Base-by-base conservation (phyloP, 1,284 basidiomycete species). In the Moesziomyces sp. region DNA sequence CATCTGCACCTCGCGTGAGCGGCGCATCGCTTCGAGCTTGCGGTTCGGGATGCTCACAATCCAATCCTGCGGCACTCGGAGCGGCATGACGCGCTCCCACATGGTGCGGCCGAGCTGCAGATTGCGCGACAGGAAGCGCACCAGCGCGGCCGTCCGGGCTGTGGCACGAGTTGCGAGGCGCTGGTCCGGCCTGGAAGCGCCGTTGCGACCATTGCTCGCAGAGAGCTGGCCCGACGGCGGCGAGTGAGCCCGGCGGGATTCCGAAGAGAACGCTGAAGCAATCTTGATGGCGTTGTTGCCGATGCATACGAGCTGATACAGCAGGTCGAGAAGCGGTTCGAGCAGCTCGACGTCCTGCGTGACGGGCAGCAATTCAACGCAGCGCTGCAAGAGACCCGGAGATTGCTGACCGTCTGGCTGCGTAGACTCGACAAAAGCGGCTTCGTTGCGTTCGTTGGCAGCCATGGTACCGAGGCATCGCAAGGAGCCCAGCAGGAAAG, bases 271-370 rank as follows among this genome's bases (percentile, higher is more conserved):
- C 3, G 61, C 49, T 13, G 64, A 54, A 13, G 70, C 73, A 21
- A 80, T 59, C 40, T 59, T 53, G 44, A 82, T 62, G 23, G 69
- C 79, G 42, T 82, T 82, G 56, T 77, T 77, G 33, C 72, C 76
- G 21, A 77, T 76, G 50, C 71, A 64, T 33, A 75, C 60, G 5
- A 81, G 56, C 62, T 83, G 82, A 46, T 81, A 81, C 35, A 83
- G 61, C 18, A 82, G 60, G 26, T 83, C 82, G 33, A 81, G 60
- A 8, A 55, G 71, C 13, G 75, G 73, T 51, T 83, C 82, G 35
- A 77, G 63, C 57, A 83, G 65, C 43, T 82, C 79, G 0, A 59
- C 60, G 56, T 83, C 78, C 33, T 74, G 63, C 8, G 75, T 79
- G 19, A 83, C 55, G 3, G 78, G 76, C 21, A 83, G 66, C 47